Base-by-base conservation (phyloP, 2,329 filamentous ascomycete genomes). In the Rutstroemia sp. region DNA sequence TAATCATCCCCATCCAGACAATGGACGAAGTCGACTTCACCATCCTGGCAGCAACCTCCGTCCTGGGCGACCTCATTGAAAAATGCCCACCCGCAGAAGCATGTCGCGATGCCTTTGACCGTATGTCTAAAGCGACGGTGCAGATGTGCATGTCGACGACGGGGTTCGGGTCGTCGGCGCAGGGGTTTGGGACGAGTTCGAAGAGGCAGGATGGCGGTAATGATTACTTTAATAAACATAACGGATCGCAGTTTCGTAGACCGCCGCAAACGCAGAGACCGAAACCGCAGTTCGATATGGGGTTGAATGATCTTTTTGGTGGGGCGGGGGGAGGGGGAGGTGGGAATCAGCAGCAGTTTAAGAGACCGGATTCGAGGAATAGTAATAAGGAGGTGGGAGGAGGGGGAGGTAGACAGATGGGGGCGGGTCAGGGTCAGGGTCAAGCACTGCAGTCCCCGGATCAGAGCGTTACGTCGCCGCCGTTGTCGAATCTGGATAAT, bases 1-100 rank as follows among this genome's bases (percentile, higher is more conserved):
- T 54, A n/a, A 38, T 48, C 10, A 21, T 62, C 57, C 40, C 25
- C 47, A 52, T 10, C 16, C 56, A 85, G 82, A 89, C 87, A 7
- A 87, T 96, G 74, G 92, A 97, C 67, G 92, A 97, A 69, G 91
- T 97, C n/a, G 92, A 97, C 69, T 96, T 96, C 66, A 97, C 92
- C 0, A 89, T 97, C 8, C 78, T 96, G 49, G 90, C 92, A 8
- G 92, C 92, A 21, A 96, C 90, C 49, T 96, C 92, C 1, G 91
- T 97, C 8, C 84, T 97, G 45, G 87, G 84, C 5, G 94, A 96
- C 68, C 78, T 97, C 60, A 92, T 95, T 62, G 89, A 95, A 63
- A 96, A 96, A 70, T 97, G 94, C 64, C 92, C 92, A 0, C 92
- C 92, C 0, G 92, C 92, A 34, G 92, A 96, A 76, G 90, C 92